These are phyloP conservation scores for Prunus kanzakura DNA, from an alignment of 306 rosid species.

Conservation along the genomic window DNA sequence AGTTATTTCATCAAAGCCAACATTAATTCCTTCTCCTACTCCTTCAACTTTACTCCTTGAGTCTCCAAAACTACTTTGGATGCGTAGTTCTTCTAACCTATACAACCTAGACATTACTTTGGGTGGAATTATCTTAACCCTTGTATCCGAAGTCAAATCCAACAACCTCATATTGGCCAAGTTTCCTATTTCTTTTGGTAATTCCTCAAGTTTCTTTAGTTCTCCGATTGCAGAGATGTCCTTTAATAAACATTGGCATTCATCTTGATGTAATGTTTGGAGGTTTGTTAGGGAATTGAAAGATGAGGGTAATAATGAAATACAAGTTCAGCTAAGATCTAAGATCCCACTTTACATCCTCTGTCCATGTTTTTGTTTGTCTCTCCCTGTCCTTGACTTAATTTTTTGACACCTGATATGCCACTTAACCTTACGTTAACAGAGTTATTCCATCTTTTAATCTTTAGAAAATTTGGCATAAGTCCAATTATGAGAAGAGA, in stretches of 20 bases:
- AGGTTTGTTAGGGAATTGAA: background rate
- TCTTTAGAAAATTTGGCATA: too few species aligned
- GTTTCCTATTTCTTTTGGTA: background rate
- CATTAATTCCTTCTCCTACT: background rate
- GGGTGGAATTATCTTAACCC: background rate
- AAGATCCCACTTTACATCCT: background rate
- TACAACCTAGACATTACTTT: background rate
- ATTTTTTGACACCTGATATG: too few species aligned
- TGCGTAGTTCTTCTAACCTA: background rate
- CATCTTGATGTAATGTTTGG: background rate
- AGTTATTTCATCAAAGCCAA: background rate
- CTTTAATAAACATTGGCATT: background rate
- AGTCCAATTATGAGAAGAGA: too few species aligned
- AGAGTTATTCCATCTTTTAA: too few species aligned
- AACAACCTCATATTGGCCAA: slow-evolving; percentile 4
- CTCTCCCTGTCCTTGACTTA: too few species aligned
- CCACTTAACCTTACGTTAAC: too few species aligned
- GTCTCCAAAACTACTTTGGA: background rate
- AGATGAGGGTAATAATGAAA: background rate
- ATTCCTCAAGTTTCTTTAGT: background rate
- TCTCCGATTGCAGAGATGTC: background rate
- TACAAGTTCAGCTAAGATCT: background rate
- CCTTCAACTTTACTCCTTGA: background rate
- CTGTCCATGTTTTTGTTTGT: too few species aligned
- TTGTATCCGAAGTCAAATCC: background rate